Percentiles rank a stretch among this genome's conserved stretches.
Conservation (phyloP, 1,284 basidiomycete genomes). For the Tilletia caries region DNA sequence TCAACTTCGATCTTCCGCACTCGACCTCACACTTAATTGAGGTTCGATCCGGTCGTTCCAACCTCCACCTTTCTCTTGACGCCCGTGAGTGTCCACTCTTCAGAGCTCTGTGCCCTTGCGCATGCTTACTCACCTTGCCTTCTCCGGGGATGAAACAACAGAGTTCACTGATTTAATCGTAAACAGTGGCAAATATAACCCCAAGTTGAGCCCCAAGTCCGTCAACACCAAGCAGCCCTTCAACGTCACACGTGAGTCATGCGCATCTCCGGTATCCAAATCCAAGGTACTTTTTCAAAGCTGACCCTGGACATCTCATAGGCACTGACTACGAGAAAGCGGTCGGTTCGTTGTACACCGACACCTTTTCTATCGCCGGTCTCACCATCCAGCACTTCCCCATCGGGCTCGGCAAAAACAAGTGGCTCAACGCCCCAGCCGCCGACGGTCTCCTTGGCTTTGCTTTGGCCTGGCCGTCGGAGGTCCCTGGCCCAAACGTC, state of each 20-base stretch:
- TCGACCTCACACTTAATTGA: too few species aligned
- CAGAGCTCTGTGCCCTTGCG: too few species aligned
- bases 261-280: too few species aligned
- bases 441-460: not conserved
- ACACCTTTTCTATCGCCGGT: not conserved
- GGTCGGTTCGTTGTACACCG: not conserved
- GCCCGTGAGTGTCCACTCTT: not conserved
- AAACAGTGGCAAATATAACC: not conserved
- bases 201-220: not conserved
- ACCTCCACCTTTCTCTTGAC: not conserved
- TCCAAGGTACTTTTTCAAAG: too few species aligned
- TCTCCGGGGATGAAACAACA: too few species aligned
- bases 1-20: too few species aligned
- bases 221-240: not conserved
- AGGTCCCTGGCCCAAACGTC: not conserved
- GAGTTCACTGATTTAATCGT: not conserved
- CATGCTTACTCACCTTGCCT: too few species aligned
- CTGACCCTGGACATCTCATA: not conserved
- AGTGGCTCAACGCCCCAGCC: not conserved
- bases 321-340: not conserved
- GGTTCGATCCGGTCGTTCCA: not conserved
- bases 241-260: not conserved
- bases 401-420: not conserved
- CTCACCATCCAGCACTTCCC: not conserved
- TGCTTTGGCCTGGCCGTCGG: not conserved